Evolutionary conservation across 2,329 filamentous ascomycete genomes (phyloP), one percentile per base, ranked within the genome.

Genomic region (Fusarium ambrosium): DNA sequence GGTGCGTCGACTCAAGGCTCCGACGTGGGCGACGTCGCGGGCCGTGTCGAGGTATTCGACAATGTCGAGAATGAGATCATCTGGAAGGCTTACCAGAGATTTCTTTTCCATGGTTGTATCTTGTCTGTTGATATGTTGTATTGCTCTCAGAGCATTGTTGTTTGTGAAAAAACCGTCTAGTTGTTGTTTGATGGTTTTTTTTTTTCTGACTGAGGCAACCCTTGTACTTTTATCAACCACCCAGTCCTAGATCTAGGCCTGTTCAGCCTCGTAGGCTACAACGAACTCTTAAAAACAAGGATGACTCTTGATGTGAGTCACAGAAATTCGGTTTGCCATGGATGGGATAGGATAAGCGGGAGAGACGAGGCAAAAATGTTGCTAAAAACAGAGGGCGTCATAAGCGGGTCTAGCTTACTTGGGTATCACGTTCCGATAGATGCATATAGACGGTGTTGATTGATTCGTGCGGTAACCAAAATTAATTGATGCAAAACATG

Each of bases 51-150:
- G 78, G 70, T 87, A 80, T 34, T 83, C 81, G 60, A 89, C 72
- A 13, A 90, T 80, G 69, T 88, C 83, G 70, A 88, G 84, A 20
- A 90, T 72, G 64, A 90, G 79, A 68, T 90, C 88, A 74, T 86
- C 83, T 6, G 88, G 87, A 7, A 90, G 84, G 36, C 79, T 80
- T 66, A 82, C 81, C 68, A 89, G 81, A 56, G 75, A 83, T 48
- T 79, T 67, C 16, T 70, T 67, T 60, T 76, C 71, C 75, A 81
- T 81, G 36, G 37, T 77, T 61, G 41, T 39, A 64, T 67, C 60
- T 69, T 64, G 39, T 51, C 56, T 66, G 48, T 36, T 32, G 53
- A 18, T 34, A 20, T 68, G 13, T 27, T 45, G 58, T 62, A 64
- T 64, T 70, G 64, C 73, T 64, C 60, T 9, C 34, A 36, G 53